phyloP scores from a whole-genome alignment of 257 asterid species.

The Solanum stenotomum region DNA sequence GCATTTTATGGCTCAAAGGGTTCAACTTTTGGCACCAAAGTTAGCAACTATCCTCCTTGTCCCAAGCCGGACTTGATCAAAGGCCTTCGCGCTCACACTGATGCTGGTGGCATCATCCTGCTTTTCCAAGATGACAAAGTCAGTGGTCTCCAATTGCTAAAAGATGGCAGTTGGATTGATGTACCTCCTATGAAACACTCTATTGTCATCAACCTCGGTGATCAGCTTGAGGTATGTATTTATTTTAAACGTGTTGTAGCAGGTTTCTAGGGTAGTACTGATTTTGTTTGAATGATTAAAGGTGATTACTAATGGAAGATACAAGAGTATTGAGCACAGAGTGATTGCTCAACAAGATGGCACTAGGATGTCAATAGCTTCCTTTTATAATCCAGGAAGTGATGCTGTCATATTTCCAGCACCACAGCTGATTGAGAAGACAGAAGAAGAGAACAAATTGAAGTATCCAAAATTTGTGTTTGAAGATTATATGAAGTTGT shows the following conservation, averaged over 20 bases:
- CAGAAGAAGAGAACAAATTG: slow-evolving; percentile 19
- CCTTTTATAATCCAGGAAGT: slow-evolving; percentile 60
- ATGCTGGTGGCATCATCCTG: slow-evolving; percentile 67
- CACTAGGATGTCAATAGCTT: slow-evolving; percentile 53
- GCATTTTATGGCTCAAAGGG: slow-evolving; percentile 62
- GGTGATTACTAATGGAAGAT: slow-evolving; percentile 57
- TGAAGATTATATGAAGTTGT: slow-evolving; percentile 71
- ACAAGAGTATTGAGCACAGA: slow-evolving; percentile 54
- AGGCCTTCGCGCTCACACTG: slow-evolving; percentile 75
- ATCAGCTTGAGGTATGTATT: slow-evolving; percentile 51
- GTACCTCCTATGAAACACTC: slow-evolving; percentile 78
- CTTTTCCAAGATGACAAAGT: slow-evolving; percentile 74
- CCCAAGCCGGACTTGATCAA: slow-evolving; percentile 65
- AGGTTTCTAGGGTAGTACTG: not conserved
- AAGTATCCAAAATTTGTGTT: slow-evolving; percentile 62
- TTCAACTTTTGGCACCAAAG: slow-evolving; percentile 64
- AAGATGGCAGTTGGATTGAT: slow-evolving; percentile 57
- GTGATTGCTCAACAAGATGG: slow-evolving; percentile 54
- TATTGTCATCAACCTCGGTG: slow-evolving; percentile 56
- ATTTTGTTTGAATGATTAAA: not conserved
- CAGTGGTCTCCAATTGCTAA: slow-evolving; percentile 69
- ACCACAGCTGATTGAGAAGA: slow-evolving; percentile 40
- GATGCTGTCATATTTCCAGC: slow-evolving; percentile 64
- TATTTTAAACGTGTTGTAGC: not conserved
- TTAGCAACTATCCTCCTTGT: slow-evolving; percentile 67